Conservation (phyloP, 1,284 basidiomycete genomes). For the Trichosporon ovoides region DNA sequence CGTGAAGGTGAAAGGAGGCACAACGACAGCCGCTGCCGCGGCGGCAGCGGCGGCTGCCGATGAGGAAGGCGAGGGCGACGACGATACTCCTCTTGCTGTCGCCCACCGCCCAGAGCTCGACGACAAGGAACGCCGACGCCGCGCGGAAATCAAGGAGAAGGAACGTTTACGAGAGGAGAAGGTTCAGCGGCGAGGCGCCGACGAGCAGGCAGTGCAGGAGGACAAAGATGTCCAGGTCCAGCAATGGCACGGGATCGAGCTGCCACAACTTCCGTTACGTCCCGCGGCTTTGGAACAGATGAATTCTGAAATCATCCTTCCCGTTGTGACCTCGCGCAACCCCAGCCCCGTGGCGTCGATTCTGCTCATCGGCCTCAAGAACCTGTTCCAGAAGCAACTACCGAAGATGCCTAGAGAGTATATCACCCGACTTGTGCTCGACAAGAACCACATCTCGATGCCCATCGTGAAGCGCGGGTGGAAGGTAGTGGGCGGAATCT, state of each 20-base stretch:
- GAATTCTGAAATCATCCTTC: constrained; percentile 76
- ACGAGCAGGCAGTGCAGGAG: constrained; percentile 15
- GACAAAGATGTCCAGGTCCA: constrained; percentile 29
- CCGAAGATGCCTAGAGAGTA: constrained; percentile 99
- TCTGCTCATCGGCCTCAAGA: constrained; percentile 89
- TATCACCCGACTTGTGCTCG: constrained; percentile 91
- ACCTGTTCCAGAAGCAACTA: constrained; percentile 93
- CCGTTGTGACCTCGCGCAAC: constrained; percentile 76
- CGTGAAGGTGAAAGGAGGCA: constrained; percentile 25
- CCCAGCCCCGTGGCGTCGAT: constrained; percentile 68
- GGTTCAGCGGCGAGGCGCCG: constrained; percentile 64
- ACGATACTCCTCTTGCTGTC: constrained; percentile 31
- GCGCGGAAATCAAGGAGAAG: constrained; percentile 52
- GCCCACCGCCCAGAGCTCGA: constrained; percentile 36
- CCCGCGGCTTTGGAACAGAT: constrained; percentile 77
- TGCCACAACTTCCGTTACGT: constrained; percentile 50
- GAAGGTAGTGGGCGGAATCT: constrained; percentile 97
- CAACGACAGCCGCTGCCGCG: neutral
- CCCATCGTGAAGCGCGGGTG: constrained; percentile 93
- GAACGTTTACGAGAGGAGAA: constrained; percentile 65
- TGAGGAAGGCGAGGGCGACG: constrained; percentile 35
- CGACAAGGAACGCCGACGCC: constrained; percentile 48
- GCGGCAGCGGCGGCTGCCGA: constrained; percentile 1
- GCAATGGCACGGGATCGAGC: constrained; percentile 43
- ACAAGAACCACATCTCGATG: constrained; percentile 82